Evolutionary conservation across 495 filamentous ascomycete species (phyloP), one percentile per base, ranked within the genome.

Genomic region (Xanthoparmelia taractica): DNA sequence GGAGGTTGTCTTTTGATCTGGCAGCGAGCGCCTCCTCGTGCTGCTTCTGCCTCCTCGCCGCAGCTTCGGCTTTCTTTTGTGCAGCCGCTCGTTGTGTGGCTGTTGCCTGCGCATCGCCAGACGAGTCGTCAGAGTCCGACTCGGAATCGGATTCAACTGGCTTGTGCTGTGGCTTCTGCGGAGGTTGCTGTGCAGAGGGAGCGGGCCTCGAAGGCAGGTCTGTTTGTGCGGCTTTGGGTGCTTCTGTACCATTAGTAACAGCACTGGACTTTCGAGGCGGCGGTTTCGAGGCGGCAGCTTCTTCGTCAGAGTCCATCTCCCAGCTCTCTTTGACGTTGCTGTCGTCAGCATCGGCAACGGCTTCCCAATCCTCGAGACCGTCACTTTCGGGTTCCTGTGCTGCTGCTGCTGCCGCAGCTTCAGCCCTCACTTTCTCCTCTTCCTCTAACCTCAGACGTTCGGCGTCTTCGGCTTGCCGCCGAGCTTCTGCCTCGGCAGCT

Each of bases 11-110:
- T 77, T 89, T 91, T 0, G 92, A 97, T 59, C 92, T 83, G 62
- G 93, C 94, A 43, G 91, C 92, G 72, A 97, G 71, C 31, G 94
- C 94, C 60, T 92, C 93, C 73, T 96, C 89, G 72, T 96, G 90
- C 61, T 90, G 84, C 76, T 89, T 89, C 75, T 90, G 87, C 64
- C 93, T 84, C 63, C 92, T 84, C 64, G 92, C 91, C n/a, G 90
- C 90, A 58, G 90, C 91, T 71, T 96, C 92, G 63, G 87, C 89
- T 76, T 96, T 97, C 65, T 86, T 82, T 60, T 85, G 82, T 23
- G 84, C 84, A 67, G 85, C 85, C 25, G 87, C 90, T 59, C 75
- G 82, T 67, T 88, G 78, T 25, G 85, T 79, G 38, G 85, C 86
- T 17, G 87, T 86, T 57, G 78, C 76, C 61, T 85, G 80, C 68